A percentile compares a stretch with the other conserved stretches of the same genome.
Evolutionary conservation across 495 filamentous ascomycete species (phyloP).

Genomic region (Aspergillus conjunctus): DNA sequence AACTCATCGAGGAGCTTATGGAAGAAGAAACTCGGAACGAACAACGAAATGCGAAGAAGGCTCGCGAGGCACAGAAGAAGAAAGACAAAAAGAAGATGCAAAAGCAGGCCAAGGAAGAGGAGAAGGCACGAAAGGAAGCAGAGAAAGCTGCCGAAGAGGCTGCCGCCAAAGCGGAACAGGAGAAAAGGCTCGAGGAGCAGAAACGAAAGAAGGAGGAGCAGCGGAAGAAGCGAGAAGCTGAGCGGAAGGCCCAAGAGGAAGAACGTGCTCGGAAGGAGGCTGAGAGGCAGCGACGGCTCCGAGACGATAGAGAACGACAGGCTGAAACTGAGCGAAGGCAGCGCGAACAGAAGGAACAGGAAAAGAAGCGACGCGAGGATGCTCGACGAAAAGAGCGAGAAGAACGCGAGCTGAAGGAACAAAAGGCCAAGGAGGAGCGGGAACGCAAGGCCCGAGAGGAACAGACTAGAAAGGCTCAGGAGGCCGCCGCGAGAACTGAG

Average conservation of each 20-base stretch:
- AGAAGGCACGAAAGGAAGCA: constrained; percentile 81
- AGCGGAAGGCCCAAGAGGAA: constrained; percentile 86
- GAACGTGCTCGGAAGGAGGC: constrained; percentile 78
- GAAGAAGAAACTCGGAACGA: constrained; percentile 75
- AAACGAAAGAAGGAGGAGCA: constrained; percentile 82
- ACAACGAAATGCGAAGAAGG: constrained; percentile 87
- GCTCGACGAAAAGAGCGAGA: constrained; percentile 64
- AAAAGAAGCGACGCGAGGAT: constrained; percentile 69
- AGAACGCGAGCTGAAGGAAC: constrained; percentile 74
- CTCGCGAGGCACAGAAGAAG: constrained; percentile 86
- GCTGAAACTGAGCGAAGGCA: constrained; percentile 73
- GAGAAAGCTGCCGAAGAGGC: constrained; percentile 92
- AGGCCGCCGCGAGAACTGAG: constrained; percentile 46
- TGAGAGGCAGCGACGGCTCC: constrained; percentile 73
- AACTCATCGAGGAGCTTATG: constrained; percentile 87
- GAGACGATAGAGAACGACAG: constrained; percentile 82
- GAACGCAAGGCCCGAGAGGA: constrained; percentile 69
- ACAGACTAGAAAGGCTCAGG: constrained; percentile 54
- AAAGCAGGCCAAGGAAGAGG: constrained; percentile 84
- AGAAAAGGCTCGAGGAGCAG: constrained; percentile 79
- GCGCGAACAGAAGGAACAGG: constrained; percentile 70
- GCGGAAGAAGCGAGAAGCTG: constrained; percentile 87
- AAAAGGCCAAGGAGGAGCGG: constrained; percentile 65
- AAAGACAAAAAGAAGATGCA: constrained; percentile 87
- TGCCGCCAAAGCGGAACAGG: constrained; percentile 71